A percentile compares a stretch with the other conserved stretches of the same genome.
These are phyloP conservation scores for Agrocybe chaxingu DNA, from an alignment of 768 basidiomycete species.

Conservation along the genomic window DNA sequence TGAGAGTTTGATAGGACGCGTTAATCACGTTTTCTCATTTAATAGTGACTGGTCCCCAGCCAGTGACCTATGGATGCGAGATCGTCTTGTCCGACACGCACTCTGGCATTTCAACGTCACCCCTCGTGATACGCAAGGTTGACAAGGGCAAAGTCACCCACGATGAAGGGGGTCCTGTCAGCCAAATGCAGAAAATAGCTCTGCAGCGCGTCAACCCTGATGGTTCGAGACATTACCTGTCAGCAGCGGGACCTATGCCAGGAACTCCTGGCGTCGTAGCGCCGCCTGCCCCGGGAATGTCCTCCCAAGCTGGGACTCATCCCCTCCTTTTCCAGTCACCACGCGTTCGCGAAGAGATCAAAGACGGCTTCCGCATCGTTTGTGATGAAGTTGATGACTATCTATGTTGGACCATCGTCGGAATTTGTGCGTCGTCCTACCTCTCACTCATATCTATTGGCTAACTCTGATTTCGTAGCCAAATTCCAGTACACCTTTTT, in stretches of 20 bases:
- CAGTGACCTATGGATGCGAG: constrained; percentile 89
- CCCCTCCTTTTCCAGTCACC: constrained; percentile 78
- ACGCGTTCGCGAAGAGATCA: constrained; percentile 77
- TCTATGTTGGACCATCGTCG: constrained; percentile 93
- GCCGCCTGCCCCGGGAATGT: constrained; percentile 72
- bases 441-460: neutral
- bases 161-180: constrained; percentile 91
- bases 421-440: constrained; percentile 67
- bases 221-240: constrained; percentile 83
- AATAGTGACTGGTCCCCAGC: constrained; percentile 62
- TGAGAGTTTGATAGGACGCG: constrained; percentile 24
- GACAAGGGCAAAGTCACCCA: constrained; percentile 84
- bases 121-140: constrained; percentile 87
- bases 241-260: constrained; percentile 82
- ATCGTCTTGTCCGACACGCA: constrained; percentile 82
- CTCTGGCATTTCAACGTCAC: constrained; percentile 82
- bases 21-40: constrained; percentile 26
- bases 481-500: constrained; percentile 96
- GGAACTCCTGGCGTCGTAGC: constrained; percentile 68
- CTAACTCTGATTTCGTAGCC: constrained; percentile 41
- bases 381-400: constrained; percentile 94
- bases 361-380: constrained; percentile 70
- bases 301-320: constrained; percentile 76
- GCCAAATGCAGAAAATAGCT: constrained; percentile 96
- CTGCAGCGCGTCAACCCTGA: constrained; percentile 79